Evolutionary conservation across 2,329 filamentous ascomycete genomes (phyloP).

Genomic region (Blastomyces parvus): DNA sequence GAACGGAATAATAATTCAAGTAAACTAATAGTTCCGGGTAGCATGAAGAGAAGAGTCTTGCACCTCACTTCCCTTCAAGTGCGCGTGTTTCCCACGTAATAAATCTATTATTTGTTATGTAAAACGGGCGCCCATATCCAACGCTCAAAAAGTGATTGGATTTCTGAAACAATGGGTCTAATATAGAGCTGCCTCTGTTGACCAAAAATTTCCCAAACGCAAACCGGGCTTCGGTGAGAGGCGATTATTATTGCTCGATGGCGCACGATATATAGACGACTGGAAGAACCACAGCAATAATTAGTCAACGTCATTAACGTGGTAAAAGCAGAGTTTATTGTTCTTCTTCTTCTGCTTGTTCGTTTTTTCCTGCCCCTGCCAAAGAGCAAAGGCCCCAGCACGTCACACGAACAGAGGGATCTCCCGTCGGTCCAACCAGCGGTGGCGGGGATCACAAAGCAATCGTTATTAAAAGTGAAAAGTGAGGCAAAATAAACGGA

Average conservation of each 20-base stretch:
- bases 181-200: background rate
- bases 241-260: background rate
- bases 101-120: background rate
- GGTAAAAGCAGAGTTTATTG: background rate
- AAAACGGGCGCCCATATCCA: background rate
- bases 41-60: background rate
- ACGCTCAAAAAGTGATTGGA: background rate
- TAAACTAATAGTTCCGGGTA: background rate
- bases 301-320: background rate
- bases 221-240: background rate
- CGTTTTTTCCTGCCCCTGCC: background rate
- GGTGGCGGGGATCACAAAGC: background rate
- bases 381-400: background rate
- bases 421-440: background rate
- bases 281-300: background rate
- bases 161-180: background rate
- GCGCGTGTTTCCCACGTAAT: background rate
- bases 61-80: background rate
- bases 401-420: background rate
- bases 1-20: background rate
- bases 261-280: background rate
- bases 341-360: background rate
- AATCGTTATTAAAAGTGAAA: background rate
- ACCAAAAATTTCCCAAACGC: background rate
- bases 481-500: constrained; percentile 8